phyloP scores from a whole-genome alignment of 257 asterid species.

The Primulina eburnea region DNA sequence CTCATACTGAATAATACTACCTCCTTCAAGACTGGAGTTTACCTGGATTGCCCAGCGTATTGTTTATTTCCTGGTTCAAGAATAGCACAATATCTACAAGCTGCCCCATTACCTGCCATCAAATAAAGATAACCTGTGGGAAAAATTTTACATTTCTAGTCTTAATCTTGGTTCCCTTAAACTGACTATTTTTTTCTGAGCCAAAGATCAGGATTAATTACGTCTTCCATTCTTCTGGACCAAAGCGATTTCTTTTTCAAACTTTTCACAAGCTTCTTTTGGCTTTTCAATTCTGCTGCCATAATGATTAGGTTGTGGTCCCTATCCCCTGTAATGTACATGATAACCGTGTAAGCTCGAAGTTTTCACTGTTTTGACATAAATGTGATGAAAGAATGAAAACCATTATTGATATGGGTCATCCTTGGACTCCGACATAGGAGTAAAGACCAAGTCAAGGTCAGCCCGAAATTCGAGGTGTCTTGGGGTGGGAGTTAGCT shows the following conservation, averaged over 20 bases:
- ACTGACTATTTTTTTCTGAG: neutral
- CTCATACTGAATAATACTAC: constrained; percentile 1
- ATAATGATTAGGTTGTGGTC: constrained; percentile 45
- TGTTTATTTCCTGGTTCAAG: constrained; percentile 64
- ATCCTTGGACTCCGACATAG: too few relatives aligned
- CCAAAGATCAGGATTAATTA: constrained; percentile 29
- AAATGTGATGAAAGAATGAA: neutral
- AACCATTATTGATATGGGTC: too few relatives aligned
- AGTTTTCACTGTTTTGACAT: too few relatives aligned
- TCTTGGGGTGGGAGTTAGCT: too few relatives aligned
- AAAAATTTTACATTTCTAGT: too few relatives aligned
- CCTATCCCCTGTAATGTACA: constrained; percentile 33
- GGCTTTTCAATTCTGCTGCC: constrained; percentile 54
- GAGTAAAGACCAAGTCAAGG: too few relatives aligned
- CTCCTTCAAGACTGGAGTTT: constrained; percentile 23
- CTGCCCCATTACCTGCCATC: constrained; percentile 67
- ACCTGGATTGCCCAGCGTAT: constrained; percentile 61
- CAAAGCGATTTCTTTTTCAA: constrained; percentile 73
- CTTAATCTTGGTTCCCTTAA: neutral
- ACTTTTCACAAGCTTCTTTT: constrained; percentile 52
- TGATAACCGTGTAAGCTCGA: neutral
- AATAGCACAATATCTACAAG: constrained; percentile 73
- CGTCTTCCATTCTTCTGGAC: constrained; percentile 85
- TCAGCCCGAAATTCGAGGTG: too few relatives aligned
- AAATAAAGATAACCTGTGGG: neutral